These are phyloP conservation scores for Backusella liffmaniae DNA, from an alignment of 192 early-diverging fungal species.

Conservation along the genomic window DNA sequence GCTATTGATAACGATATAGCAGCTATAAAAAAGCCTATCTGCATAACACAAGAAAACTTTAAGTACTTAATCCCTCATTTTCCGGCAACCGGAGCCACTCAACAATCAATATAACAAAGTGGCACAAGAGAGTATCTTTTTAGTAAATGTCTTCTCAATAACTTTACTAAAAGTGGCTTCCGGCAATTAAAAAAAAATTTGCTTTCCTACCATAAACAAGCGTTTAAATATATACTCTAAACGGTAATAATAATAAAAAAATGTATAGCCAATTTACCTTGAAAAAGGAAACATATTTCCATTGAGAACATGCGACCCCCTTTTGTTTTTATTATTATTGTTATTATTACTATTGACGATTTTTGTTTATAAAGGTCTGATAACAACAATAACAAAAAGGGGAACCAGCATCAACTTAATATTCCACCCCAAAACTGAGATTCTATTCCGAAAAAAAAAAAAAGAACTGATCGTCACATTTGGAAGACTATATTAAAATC, in stretches of 20 bases:
- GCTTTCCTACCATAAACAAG: neutral
- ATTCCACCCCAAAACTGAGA: neutral
- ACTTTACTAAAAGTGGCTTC: neutral
- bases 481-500: conserved; percentile 2
- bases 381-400: neutral
- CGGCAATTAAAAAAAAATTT: neutral
- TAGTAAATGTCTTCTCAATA: neutral
- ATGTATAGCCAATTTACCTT: too few species aligned
- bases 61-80: neutral
- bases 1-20: neutral
- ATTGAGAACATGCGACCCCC: neutral
- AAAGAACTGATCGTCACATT: neutral
- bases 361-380: neutral
- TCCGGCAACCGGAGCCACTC: neutral
- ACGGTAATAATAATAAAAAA: too few species aligned
- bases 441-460: neutral
- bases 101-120: neutral
- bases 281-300: too few species aligned
- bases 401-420: neutral
- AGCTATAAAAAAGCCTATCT: neutral
- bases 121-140: neutral
- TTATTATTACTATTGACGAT: neutral
- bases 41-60: neutral
- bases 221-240: too few species aligned
- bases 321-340: neutral